Evolutionary conservation across 2,329 filamentous ascomycete species (phyloP), one percentile per base, ranked within the genome.

Genomic region (Claviceps spartinae): DNA sequence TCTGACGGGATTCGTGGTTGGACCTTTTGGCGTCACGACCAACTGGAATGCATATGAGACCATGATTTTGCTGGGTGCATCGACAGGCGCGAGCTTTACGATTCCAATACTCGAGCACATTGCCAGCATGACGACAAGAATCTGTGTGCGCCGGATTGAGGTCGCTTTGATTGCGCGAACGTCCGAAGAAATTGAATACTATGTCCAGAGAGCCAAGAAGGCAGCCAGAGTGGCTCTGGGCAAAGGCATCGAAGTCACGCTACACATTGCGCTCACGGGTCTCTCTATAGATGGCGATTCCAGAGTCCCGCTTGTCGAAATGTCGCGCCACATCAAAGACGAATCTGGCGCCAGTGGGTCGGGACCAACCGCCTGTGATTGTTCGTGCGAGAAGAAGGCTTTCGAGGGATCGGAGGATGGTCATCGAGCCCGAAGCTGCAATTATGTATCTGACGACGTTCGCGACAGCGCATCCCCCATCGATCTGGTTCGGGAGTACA

Each of bases 51-150:
- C 75, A 0, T 82, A 76, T 60, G 79, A 82, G 62, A 79, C 77
- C 0, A 62, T 82, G 44, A 66, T 83, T 4, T 67, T 83, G 3
- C 75, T 82, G 43, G 79, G 78, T 0, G 79, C 79, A 0, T 82
- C 79, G 0, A 83, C 79, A 0, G 79, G 79, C n/a, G 75, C 78
- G 1, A 82, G 78, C 3, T 82, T 79, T 52, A 79, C 76, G 1
- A 63, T 82, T 5, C 78, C 79, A 0, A 77, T 82, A 3, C 66
- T 82, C 0, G 78, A 82, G 57, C 73, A 71, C 54, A 67, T 79
- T 2, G 68, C 79, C 1, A 67, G 69, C 36, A 62, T 67, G 0
- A 65, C 64, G 9, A 56, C 53, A 1, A 65, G 65, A 2, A 70
- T 69, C 11, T 82, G 79, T 57, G 73, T 72, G 7, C 73, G 72